A percentile compares a stretch with the other conserved stretches of the same genome.
Conservation (phyloP, 164 flowering plant species). For the Annona cherimola region DNA sequence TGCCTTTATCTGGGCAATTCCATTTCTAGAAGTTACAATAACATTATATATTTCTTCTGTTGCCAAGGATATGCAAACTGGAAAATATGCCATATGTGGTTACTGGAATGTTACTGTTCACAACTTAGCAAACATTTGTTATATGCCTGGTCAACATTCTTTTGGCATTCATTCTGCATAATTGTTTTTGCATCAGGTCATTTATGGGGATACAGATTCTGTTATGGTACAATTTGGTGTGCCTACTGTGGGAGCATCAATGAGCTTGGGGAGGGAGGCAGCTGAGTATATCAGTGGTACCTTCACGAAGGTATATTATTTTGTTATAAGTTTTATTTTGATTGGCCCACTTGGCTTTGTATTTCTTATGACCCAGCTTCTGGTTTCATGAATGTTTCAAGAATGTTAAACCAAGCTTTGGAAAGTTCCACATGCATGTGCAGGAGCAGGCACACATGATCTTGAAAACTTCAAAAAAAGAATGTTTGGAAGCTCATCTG, state of each 20-base stretch:
- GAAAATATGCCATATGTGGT: neutral
- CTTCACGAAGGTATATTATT: constrained; percentile 58
- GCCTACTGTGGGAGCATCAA: constrained; percentile 72
- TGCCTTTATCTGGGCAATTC: neutral
- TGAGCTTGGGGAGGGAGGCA: constrained; percentile 93
- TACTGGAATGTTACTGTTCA: neutral
- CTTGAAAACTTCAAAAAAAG: too few species aligned
- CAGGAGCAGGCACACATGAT: too few species aligned
- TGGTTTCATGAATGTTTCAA: too few species aligned
- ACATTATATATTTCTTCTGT: neutral
- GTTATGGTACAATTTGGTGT: constrained; percentile 99
- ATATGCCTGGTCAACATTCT: neutral
- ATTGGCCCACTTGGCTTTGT: neutral
- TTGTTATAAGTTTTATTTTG: neutral
- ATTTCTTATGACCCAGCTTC: neutral
- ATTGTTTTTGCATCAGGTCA: constrained; percentile 43
- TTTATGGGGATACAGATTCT: constrained; percentile 99
- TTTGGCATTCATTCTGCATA: neutral
- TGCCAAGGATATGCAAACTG: neutral
- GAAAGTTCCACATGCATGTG: too few species aligned
- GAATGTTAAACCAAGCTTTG: too few species aligned
- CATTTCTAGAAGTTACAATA: neutral
- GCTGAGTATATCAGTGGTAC: constrained; percentile 88
- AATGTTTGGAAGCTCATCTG: too few species aligned
- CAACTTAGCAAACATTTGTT: neutral